Percentiles rank a stretch among this genome's conserved stretches.
phyloP scores from a whole-genome alignment of 2,329 filamentous ascomycete genomes.

The Coniella vitis region DNA sequence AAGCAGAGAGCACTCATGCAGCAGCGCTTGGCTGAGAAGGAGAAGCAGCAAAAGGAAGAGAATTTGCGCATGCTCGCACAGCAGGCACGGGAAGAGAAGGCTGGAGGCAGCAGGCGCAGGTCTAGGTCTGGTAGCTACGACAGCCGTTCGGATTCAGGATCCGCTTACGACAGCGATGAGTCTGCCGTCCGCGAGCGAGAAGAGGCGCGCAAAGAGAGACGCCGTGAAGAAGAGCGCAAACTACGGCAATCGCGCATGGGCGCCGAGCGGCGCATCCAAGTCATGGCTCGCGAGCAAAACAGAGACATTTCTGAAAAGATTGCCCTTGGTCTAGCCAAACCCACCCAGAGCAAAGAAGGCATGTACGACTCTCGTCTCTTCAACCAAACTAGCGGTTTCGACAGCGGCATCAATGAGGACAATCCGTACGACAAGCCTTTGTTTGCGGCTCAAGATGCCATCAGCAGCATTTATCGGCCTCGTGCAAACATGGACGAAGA shows the following conservation, averaged over 20 bases:
- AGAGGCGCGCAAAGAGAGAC: conserved; percentile 67
- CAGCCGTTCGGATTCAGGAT: conserved; percentile 42
- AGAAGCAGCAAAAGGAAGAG: conserved; percentile 91
- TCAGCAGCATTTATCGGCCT: conserved; percentile 89
- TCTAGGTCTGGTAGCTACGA: conserved; percentile 43
- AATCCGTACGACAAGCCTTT: conserved; percentile 95
- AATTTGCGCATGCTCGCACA: conserved; percentile 81
- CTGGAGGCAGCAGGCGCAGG: conserved; percentile 32
- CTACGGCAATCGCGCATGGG: conserved; percentile 93
- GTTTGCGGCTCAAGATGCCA: conserved; percentile 91
- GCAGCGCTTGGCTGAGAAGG: conserved; percentile 90
- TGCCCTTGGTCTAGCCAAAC: conserved; percentile 87
- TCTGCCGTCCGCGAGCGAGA: conserved; percentile 70
- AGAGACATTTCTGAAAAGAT: conserved; percentile 97
- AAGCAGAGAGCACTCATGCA: conserved; percentile 91
- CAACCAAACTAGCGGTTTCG: conserved; percentile 88
- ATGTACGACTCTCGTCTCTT: conserved; percentile 98
- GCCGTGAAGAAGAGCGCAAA: conserved; percentile 80
- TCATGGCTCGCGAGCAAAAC: conserved; percentile 91
- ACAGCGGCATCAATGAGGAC: conserved; percentile 92
- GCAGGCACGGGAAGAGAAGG: conserved; percentile 80
- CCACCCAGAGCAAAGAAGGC: conserved; percentile 81
- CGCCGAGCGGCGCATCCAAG: conserved; percentile 80
- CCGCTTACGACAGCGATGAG: conserved; percentile 48
- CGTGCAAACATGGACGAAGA: conserved; percentile 67